Base-by-base conservation (phyloP, 2,329 filamentous ascomycete species). In the Aspergillus proliferans region DNA sequence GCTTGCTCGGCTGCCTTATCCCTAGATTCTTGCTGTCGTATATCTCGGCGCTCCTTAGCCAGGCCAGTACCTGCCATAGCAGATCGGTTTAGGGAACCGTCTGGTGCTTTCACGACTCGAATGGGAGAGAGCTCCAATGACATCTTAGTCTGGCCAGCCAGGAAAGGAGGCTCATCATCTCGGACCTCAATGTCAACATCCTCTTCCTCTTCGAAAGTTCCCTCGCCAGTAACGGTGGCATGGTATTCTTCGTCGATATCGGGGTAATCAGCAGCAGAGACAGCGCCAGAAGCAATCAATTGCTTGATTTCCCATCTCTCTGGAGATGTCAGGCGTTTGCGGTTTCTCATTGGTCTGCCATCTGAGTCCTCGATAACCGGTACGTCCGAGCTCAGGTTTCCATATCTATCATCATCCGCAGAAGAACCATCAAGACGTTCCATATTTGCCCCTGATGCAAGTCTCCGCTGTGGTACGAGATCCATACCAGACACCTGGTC, bases 241-340 rank as follows among this genome's bases (percentile, higher is more conserved):
- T 95, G 86, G 66, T 95, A 95, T 49, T 97, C 91, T 58, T 96
- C 89, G 58, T 97, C 88, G 24, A 97, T 79, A 55, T 96, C 92
- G 0, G 93, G 93, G 64, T 95, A 96, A 59, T 97, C 92, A 0
- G 88, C 87, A 0, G 89, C 91, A 59, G 93, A 95, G 15, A 89
- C 86, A 7, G 94, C 92, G 42, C 94, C 93, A 4, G 93, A 95
- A 3, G 92, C 90, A 62, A 98, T 97, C 46, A 98, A 77, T 64
- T 98, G 93, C 53, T 92, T 84, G 54, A 98, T 96, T 67, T 98
- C 93, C 92, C 93, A 98, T 63, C 93, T 78, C 66, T 98, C 93
- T 1, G 93, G 93, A 12, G 92, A 96, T 0, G 92, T 97, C 85
- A 97, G 85, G 46, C 93, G 81, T 74, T 98, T 98, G 67, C 88